phyloP scores from a whole-genome alignment of 169 alveolate genomes.

The Plasmodium malariae region DNA sequence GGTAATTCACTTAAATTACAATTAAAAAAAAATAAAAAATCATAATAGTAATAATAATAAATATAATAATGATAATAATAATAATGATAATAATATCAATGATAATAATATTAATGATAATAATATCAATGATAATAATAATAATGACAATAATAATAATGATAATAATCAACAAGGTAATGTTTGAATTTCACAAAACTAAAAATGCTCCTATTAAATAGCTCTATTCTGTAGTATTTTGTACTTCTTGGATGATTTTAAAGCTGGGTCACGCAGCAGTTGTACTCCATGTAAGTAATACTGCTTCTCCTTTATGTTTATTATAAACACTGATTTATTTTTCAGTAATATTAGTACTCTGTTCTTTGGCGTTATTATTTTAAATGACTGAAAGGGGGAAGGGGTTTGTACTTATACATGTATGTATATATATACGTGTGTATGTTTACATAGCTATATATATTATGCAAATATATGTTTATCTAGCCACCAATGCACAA shows the following conservation, averaged over 20 bases:
- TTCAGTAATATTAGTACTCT: slow-evolving; percentile 46
- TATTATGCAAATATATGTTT: too few species aligned
- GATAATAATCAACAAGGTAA: too few species aligned
- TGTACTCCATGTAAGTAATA: slow-evolving; percentile 71
- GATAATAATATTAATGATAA: too few species aligned
- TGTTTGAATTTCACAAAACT: too few species aligned
- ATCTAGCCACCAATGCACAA: too few species aligned
- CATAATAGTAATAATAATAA: too few species aligned
- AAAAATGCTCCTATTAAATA: slow-evolving; percentile 14
- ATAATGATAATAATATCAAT: too few species aligned
- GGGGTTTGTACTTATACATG: not conserved
- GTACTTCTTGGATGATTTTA: slow-evolving; percentile 62
- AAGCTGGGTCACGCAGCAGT: slow-evolving; percentile 72
- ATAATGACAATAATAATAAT: too few species aligned
- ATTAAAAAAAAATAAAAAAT: too few species aligned
- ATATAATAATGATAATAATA: too few species aligned
- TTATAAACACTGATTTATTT: slow-evolving; percentile 65
- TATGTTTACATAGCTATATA: not conserved
- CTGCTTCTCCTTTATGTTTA: slow-evolving; percentile 46
- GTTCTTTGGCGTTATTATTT: slow-evolving; percentile 67
- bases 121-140: too few species aligned
- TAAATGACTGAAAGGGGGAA: slow-evolving; percentile 36
- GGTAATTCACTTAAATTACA: too few species aligned
- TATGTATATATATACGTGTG: slow-evolving; percentile 6
- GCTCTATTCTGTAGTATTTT: slow-evolving; percentile 48